phyloP scores from a whole-genome alignment of 176 grass and related monocot species.

The Aegilops longissima region DNA sequence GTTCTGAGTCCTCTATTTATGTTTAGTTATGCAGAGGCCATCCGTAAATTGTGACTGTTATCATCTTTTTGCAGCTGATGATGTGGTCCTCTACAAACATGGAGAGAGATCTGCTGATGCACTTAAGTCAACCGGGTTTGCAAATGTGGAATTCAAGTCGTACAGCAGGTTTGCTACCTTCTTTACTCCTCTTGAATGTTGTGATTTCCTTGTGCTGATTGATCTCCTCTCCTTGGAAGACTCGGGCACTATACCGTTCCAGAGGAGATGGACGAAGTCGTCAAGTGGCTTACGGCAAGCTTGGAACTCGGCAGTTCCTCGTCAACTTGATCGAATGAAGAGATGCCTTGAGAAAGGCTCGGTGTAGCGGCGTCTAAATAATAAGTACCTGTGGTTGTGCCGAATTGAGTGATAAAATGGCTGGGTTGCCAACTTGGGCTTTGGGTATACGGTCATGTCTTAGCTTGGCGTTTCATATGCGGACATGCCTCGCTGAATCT shows the following conservation, averaged over 20 bases:
- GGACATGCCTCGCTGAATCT: slow-evolving; percentile 12
- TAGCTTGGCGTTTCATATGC: slow-evolving; percentile 37
- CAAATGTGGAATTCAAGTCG: slow-evolving; percentile 75
- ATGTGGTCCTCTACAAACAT: slow-evolving; percentile 80
- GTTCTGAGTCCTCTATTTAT: neutral
- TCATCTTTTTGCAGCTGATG: slow-evolving; percentile 66
- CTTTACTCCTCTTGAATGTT: neutral
- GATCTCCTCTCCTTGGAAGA: slow-evolving; percentile 44
- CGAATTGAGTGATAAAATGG: slow-evolving; percentile 38
- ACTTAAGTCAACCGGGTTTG: slow-evolving; percentile 75
- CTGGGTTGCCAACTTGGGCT: slow-evolving; percentile 39
- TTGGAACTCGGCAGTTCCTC: slow-evolving; percentile 46
- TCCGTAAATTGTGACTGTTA: slow-evolving; percentile 2
- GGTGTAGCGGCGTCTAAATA: slow-evolving; percentile 30
- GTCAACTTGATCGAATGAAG: slow-evolving; percentile 37
- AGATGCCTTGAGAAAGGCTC: slow-evolving; percentile 12
- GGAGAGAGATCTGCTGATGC: slow-evolving; percentile 79
- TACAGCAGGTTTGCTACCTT: slow-evolving; percentile 65
- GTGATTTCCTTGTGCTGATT: neutral
- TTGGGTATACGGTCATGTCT: slow-evolving; percentile 54
- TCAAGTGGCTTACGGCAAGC: slow-evolving; percentile 65
- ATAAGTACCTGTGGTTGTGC: slow-evolving; percentile 49
- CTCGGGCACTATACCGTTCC: slow-evolving; percentile 92
- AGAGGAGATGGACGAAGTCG: slow-evolving; percentile 90
- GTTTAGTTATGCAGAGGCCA: neutral